A percentile compares a stretch with the other conserved stretches of the same genome.
phyloP scores from a whole-genome alignment of 176 grass and related monocot genomes.

The Musa troglodytarum region DNA sequence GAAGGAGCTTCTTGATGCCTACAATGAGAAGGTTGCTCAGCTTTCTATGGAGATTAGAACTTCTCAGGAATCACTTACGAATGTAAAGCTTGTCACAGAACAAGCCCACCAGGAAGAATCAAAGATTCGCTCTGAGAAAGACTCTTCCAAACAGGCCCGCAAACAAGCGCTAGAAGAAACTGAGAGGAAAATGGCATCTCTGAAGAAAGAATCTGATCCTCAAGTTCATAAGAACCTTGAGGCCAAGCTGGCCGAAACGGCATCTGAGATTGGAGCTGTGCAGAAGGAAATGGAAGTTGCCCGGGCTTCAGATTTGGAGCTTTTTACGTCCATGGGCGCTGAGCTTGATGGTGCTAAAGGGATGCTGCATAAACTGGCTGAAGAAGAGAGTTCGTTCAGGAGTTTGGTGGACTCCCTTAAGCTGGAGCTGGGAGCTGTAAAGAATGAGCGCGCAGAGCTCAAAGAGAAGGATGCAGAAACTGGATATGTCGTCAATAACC shows the following conservation, averaged over 20 bases:
- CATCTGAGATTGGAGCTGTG: constrained; percentile 55
- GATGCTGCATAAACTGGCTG: constrained; percentile 63
- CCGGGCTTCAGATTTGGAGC: constrained; percentile 47
- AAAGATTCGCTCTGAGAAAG: constrained; percentile 70
- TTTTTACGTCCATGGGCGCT: constrained; percentile 48
- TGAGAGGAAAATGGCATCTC: constrained; percentile 50
- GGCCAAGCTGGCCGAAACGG: constrained; percentile 51
- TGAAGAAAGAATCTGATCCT: constrained; percentile 76
- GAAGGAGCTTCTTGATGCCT: constrained; percentile 47
- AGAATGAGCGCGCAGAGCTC: constrained; percentile 71
- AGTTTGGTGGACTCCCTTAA: constrained; percentile 71
- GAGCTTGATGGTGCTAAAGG: constrained; percentile 87
- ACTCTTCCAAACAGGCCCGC: constrained; percentile 47
- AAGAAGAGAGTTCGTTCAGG: constrained; percentile 58
- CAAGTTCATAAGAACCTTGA: constrained; percentile 49
- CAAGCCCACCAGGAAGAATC: constrained; percentile 74
- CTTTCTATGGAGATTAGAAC: constrained; percentile 54
- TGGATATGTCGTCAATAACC: constrained; percentile 53
- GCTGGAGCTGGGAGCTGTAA: constrained; percentile 54
- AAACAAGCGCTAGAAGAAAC: constrained; percentile 74
- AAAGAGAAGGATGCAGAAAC: constrained; percentile 82
- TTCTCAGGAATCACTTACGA: constrained; percentile 58
- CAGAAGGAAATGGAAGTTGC: constrained; percentile 77
- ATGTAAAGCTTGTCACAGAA: constrained; percentile 68
- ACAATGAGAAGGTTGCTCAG: constrained; percentile 58